phyloP scores from a whole-genome alignment of 768 basidiomycete species.

The Rubroboletus satanas region DNA sequence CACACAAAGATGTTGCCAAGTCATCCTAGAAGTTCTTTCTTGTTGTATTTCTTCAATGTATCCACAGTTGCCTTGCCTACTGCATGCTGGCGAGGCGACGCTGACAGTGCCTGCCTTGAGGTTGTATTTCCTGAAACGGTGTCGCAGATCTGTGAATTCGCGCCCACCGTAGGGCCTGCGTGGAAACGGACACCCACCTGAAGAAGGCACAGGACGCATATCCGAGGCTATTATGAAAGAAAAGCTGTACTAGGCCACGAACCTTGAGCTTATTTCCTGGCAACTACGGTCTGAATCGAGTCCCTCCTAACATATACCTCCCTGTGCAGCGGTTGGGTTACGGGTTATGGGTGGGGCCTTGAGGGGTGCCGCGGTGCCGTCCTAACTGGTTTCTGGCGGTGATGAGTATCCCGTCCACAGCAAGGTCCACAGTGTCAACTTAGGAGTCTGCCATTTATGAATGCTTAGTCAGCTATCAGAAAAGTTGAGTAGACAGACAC shows the following conservation, averaged over 20 bases:
- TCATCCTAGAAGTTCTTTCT: neutral
- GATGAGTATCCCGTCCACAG: too few relatives aligned
- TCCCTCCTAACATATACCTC: neutral
- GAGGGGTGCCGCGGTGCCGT: too few relatives aligned
- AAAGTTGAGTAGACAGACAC: neutral
- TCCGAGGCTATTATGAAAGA: neutral
- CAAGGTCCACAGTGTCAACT: too few relatives aligned
- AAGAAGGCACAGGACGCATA: neutral
- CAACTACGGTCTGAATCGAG: too few relatives aligned
- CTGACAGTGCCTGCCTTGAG: too few relatives aligned
- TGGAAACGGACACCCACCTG: too few relatives aligned
- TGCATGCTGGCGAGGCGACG: neutral
- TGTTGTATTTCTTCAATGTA: slow-evolving; percentile 4
- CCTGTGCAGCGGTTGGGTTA: too few relatives aligned
- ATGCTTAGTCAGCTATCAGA: slow-evolving; percentile 10
- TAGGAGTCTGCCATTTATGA: neutral
- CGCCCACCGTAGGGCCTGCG: neutral
- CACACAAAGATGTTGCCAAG: neutral
- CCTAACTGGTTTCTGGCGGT: too few relatives aligned
- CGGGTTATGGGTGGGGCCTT: too few relatives aligned
- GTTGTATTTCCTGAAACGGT: neutral
- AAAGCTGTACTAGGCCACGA: neutral
- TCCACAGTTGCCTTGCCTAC: neutral
- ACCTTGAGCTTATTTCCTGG: neutral
- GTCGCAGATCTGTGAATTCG: slow-evolving; percentile 1